Evolutionary conservation across 169 alveolate species (phyloP), one percentile per base, ranked within the genome.

Genomic region (Plasmodium adleri): DNA sequence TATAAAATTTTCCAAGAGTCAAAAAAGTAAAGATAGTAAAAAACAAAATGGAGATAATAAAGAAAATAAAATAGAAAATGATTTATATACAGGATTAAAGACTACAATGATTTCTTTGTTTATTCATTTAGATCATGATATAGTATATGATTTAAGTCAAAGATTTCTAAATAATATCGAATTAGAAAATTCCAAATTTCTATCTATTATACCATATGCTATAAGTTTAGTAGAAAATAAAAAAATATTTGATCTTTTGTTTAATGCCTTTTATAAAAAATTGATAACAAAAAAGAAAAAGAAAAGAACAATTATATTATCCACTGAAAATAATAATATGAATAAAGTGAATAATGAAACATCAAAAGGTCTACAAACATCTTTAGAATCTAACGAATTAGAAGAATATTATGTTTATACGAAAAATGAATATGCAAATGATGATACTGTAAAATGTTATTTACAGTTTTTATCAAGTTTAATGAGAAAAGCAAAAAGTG

Each of bases 171-270:
- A 80, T 72, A 80, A 80, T 4, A 80, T 80, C 6, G 90, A 80
- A 6, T 68, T 24, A 64, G 90, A 80, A 80, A 80, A 80, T 13
- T 26, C 90, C 6, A 80, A 80, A 17, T 50, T 74, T 1, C 20
- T 80, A 15, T 80, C 90, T n/a, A 80, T 80, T 15, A 80, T 80
- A 67, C 90, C 90, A 47, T 56, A 67, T 47, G 90, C 90, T n/a
- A 52, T 80, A 8, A 80, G 90, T 5, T 28, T 80, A 43, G 66
- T 80, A 24, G 70, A 80, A 17, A 80, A 68, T 62, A 80, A 70
- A 43, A 66, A 68, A 80, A 67, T 80, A n/a, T 80, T 67, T 56
- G 90, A 80, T 63, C 67, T 68, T 5, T 52, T 80, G 15, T 80
- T 80, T 80, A 80, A 80, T 50, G 49, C 85, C 32, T 80, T 80